Percentiles rank a stretch among this genome's conserved stretches.
Evolutionary conservation across 352 stramenopile species (phyloP).

Genomic region (Pythium coloratum): DNA sequence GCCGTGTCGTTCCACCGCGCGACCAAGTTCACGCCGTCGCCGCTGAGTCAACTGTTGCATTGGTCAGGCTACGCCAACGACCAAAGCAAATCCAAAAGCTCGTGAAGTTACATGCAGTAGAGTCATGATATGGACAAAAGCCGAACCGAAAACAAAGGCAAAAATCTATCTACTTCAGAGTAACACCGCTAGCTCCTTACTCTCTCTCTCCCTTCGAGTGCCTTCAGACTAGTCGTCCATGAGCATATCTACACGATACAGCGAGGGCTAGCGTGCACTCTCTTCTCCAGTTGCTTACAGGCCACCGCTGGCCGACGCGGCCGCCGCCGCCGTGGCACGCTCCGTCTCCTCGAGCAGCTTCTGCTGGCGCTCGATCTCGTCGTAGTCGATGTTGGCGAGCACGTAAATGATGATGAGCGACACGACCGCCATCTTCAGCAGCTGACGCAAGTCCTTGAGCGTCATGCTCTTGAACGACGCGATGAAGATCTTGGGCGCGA

Average conservation of each 20-base stretch:
- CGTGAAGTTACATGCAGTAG: background rate
- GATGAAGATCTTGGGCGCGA: slow-evolving; percentile 87
- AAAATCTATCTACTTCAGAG: slow-evolving; percentile 23
- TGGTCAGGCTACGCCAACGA: slow-evolving; percentile 56
- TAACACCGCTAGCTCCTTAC: background rate
- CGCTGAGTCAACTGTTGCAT: slow-evolving; percentile 77
- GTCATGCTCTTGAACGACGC: slow-evolving; percentile 74
- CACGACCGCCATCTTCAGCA: slow-evolving; percentile 85
- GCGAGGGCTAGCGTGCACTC: background rate
- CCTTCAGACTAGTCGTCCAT: background rate
- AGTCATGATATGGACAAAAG: background rate
- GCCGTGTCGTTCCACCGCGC: slow-evolving; percentile 72
- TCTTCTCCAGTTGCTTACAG: slow-evolving; percentile 7
- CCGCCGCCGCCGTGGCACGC: slow-evolving; percentile 21
- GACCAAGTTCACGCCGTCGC: slow-evolving; percentile 75
- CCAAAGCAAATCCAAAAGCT: background rate
- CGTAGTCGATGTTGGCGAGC: slow-evolving; percentile 88
- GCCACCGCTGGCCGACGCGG: slow-evolving; percentile 11
- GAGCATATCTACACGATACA: slow-evolving; percentile 1
- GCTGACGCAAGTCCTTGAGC: slow-evolving; percentile 74
- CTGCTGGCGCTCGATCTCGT: slow-evolving; percentile 89
- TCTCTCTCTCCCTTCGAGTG: background rate
- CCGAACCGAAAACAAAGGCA: background rate
- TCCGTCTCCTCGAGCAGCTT: slow-evolving; percentile 67
- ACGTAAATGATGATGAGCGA: slow-evolving; percentile 87